Evolutionary conservation across 169 alveolate genomes (phyloP), one percentile per base, ranked within the genome.

Genomic region (Plasmodium ovale): DNA sequence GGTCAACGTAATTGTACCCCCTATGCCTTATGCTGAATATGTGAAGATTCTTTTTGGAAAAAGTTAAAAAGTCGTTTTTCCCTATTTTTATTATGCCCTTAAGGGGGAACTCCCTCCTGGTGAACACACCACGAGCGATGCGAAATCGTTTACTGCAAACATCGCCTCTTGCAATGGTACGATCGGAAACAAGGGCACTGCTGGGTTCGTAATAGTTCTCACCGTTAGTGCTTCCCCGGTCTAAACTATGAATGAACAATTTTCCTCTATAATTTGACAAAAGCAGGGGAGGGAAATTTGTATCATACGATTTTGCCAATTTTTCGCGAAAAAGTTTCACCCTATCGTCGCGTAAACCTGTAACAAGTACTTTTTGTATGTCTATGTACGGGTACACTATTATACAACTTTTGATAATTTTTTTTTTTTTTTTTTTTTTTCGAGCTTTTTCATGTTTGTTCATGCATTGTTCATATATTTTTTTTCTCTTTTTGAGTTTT

Each of bases 231-330:
- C 4, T 47, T n/a, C 35, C 23, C n/a, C 2, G 10, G 27, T 25
- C 49, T 19, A 47, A 59, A 67, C 37, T 47, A 19, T 77, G 88
- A n/a, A 77, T 37, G 47, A 35, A 77, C 27, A 77, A 67, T 16
- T 77, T 77, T 0, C 88, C 88, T 25, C 37, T 77, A 77, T 67
- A 77, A 35, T 47, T 77, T 7, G 88, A 77, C 23, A 77, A 37
- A 0, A 77, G 37, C 21, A 77, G 37, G 7, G 56, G 29, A 1
- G 88, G 88, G 16, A 60, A 62, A 6, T 33, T n/a, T 0, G 29
- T 54, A 37, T 60, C 16, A 51, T 77, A 77, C 6, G 29, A 21
- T 2, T 68, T 35, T 0, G 62, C 29, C 10, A 77, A 5, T 21
- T 60, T 64, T 49, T 77, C 27, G 21, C 29, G 19, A 60, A 60